Evolutionary conservation across 495 filamentous ascomycete species (phyloP).

Genomic region (Clohesyomyces aquaticus): DNA sequence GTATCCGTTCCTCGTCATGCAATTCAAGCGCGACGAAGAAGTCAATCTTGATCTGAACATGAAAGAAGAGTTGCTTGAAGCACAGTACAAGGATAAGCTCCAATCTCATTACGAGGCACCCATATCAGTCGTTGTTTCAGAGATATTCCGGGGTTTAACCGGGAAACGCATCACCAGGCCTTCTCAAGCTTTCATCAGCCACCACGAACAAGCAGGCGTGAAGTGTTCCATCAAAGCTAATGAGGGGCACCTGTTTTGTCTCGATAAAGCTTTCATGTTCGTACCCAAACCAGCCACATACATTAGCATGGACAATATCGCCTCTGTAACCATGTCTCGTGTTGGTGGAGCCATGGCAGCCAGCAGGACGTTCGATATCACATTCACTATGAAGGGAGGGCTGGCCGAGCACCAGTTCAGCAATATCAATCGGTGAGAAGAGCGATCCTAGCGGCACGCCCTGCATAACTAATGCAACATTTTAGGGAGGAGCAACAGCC

Average conservation of each 20-base stretch:
- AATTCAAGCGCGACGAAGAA: constrained; percentile 97
- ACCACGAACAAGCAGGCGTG: constrained; percentile 91
- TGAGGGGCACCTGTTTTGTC: constrained; percentile 93
- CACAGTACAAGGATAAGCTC: constrained; percentile 88
- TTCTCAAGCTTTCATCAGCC: constrained; percentile 89
- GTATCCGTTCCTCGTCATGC: constrained; percentile 99
- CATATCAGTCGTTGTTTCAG: constrained; percentile 85
- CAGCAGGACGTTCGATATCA: constrained; percentile 95
- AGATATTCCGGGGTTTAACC: constrained; percentile 90
- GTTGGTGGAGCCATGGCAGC: constrained; percentile 93
- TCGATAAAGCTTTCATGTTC: constrained; percentile 99
- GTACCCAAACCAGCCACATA: constrained; percentile 98
- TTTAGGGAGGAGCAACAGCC: constrained; percentile 87
- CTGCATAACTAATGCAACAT: constrained; percentile 8
- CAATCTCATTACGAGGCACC: constrained; percentile 87
- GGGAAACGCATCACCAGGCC: constrained; percentile 93
- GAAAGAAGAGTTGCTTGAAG: constrained; percentile 77
- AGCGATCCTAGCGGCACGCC: not conserved
- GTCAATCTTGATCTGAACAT: constrained; percentile 96
- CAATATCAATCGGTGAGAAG: constrained; percentile 87
- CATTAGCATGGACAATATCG: constrained; percentile 88
- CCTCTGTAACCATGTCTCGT: constrained; percentile 89
- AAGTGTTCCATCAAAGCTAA: constrained; percentile 99
- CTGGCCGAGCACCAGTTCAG: constrained; percentile 89
- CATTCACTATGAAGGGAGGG: constrained; percentile 78